A percentile compares a stretch with the other conserved stretches of the same genome.
Evolutionary conservation across 257 asterid species (phyloP).

Genomic region (Solanum virginianum): DNA sequence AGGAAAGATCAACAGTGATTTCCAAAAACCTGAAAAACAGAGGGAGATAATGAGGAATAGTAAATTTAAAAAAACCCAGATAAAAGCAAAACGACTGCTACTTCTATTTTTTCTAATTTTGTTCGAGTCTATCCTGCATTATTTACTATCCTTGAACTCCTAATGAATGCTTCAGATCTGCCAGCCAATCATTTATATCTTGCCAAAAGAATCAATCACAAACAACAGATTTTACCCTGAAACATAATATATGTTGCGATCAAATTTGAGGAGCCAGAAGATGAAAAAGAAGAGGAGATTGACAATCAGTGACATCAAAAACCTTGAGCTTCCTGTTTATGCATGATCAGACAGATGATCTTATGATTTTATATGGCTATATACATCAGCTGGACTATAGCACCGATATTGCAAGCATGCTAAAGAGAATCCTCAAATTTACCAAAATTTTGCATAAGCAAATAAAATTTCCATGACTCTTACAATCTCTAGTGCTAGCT

Average conservation of each 20-base stretch:
- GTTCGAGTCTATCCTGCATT: neutral
- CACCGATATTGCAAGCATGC: neutral
- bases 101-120: neutral
- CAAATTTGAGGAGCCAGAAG: neutral
- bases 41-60: neutral
- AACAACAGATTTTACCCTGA: neutral
- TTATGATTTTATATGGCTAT: neutral
- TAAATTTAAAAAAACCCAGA: neutral
- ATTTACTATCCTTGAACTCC: neutral
- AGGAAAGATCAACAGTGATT: neutral
- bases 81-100: neutral
- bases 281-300: neutral
- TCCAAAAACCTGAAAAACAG: neutral
- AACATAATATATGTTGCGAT: neutral
- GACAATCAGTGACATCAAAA: neutral
- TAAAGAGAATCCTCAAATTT: neutral
- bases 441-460: neutral
- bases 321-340: neutral
- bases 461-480: neutral
- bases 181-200: neutral
- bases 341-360: neutral
- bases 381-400: neutral
- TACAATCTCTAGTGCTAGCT: neutral
- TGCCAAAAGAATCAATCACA: neutral
- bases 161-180: neutral